These are phyloP conservation scores for Myotisia sp. DNA, from an alignment of 2,329 filamentous ascomycete species.

Conservation along the genomic window DNA sequence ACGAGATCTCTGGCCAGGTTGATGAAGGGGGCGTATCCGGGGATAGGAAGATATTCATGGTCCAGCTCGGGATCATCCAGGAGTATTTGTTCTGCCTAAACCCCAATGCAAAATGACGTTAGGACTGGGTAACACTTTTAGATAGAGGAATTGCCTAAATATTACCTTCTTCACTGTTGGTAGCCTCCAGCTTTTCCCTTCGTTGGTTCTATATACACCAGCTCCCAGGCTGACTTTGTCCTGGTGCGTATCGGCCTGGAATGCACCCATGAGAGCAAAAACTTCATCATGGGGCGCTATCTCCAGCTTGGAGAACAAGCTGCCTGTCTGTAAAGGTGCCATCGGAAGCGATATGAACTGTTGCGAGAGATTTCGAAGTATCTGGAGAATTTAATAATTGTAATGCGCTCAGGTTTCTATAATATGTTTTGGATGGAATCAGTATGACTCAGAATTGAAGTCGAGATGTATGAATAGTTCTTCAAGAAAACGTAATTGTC, in stretches of 20 bases:
- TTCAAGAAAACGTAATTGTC: no score
- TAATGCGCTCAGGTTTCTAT: no score
- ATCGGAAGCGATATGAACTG: conserved; percentile 5
- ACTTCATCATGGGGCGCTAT: conserved; percentile 12
- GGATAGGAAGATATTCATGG: conserved; percentile 95
- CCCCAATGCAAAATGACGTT: no score
- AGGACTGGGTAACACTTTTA: conserved; percentile 1
- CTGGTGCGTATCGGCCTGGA: conserved; percentile 14
- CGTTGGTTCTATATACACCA: conserved; percentile 30
- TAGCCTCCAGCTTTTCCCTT: conserved; percentile 26
- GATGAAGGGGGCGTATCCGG: conserved; percentile 70
- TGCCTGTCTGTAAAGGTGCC: conserved; percentile 12
- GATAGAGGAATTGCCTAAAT: not conserved
- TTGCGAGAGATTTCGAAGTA: no score
- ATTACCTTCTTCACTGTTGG: conserved; percentile 22
- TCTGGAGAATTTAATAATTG: no score
- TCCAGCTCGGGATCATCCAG: conserved; percentile 74
- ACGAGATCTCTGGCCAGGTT: conserved; percentile 77
- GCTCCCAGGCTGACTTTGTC: conserved; percentile 28
- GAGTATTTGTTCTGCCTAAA: conserved; percentile 70
- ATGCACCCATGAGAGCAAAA: conserved; percentile 17
- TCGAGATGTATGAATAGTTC: no score
- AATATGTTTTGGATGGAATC: no score
- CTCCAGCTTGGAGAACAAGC: conserved; percentile 11
- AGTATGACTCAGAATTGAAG: no score